Percentiles rank a stretch among this genome's conserved stretches.
These are phyloP conservation scores for Candida incommunis DNA, from an alignment of 805 yeast species.

Conservation along the genomic window DNA sequence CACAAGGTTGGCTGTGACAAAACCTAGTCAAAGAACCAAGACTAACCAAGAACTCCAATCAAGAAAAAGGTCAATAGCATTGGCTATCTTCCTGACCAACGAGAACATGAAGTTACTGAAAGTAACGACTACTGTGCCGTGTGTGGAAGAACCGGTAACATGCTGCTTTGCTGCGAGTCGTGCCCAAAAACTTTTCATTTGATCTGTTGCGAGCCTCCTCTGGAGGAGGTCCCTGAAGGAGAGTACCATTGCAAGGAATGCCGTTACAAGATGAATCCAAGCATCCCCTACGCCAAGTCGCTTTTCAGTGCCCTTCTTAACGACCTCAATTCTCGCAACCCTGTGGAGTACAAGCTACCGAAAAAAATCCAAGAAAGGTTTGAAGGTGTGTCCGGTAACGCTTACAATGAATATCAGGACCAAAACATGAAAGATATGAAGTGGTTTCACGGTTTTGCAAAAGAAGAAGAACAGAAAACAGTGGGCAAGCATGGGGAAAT, in stretches of 20 bases:
- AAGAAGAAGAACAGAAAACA: slow-evolving; percentile 20
- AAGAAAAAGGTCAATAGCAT: not conserved
- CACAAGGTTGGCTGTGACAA: no score
- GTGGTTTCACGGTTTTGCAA: slow-evolving; percentile 4
- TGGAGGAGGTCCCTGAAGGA: slow-evolving; percentile 74
- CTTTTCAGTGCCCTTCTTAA: slow-evolving; percentile 46
- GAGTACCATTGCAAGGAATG: slow-evolving; percentile 86
- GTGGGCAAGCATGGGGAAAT: slow-evolving; percentile 59
- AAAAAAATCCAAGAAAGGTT: slow-evolving; percentile 52
- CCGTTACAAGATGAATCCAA: slow-evolving; percentile 28
- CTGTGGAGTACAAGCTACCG: slow-evolving; percentile 59
- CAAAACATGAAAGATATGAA: slow-evolving; percentile 39
- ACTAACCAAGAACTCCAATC: not conserved
- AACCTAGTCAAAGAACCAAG: no score
- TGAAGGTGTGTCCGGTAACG: slow-evolving; percentile 54
- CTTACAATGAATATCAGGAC: slow-evolving; percentile 59
- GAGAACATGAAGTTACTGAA: slow-evolving; percentile 9
- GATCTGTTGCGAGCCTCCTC: slow-evolving; percentile 81
- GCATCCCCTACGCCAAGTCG: slow-evolving; percentile 21
- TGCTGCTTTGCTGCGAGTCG: slow-evolving; percentile 79
- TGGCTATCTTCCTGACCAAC: not conserved
- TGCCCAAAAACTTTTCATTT: slow-evolving; percentile 91
- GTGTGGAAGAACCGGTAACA: slow-evolving; percentile 75
- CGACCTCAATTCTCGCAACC: slow-evolving; percentile 43
- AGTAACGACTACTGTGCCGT: slow-evolving; percentile 88